Base-by-base conservation (phyloP, 2,329 filamentous ascomycete genomes). In the Gnomoniopsis sp. region DNA sequence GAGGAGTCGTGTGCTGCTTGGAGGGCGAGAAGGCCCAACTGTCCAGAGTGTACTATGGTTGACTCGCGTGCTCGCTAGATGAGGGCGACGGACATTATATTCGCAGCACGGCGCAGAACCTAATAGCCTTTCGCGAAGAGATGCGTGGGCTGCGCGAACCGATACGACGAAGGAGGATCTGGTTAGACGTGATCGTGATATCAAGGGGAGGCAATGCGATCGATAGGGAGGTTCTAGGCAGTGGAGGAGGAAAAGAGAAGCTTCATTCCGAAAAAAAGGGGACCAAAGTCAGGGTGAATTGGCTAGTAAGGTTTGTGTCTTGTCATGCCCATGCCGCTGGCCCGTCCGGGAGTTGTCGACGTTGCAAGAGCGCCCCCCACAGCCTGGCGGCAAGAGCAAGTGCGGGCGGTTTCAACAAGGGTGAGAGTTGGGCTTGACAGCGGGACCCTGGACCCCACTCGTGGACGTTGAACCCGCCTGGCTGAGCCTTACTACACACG, bases 141-240 rank as follows among this genome's bases (percentile, higher is more conserved):
- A 51, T 46, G 47, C 46, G 52, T 36, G 38, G 54, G 34, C 30
- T 26, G 34, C 47, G 44, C 8, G 41, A 4, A 44, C n/a, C n/a
- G n/a, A 26, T 53, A 34, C 48, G 49, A 44, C 26, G 43, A 23
- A 48, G 33, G 34, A 43, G 26, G 59, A 49, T 56, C 52, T 61
- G 52, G 59, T 47, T 30, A 49, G 44, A 59, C 53, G 41, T 49
- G 57, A 56, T 59, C 57, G 57, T 54, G 60, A 59, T n/a, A n/a
- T 62, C 33, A 49, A 57, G 52, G 44, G 57, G 34, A 55, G 8
- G 57, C n/a, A 26, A 47, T 17, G 26, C n/a, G 43, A 46, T 19
- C 22, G 50, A 36, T n/a, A 33, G 14, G 44, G 22, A 23, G 14
- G 17, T 23, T 19, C 23, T 21, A n/a, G 33, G n/a, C 17, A 11